Evolutionary conservation across 2,329 filamentous ascomycete genomes (phyloP).

Genomic region (Aspergillus tubingensis): DNA sequence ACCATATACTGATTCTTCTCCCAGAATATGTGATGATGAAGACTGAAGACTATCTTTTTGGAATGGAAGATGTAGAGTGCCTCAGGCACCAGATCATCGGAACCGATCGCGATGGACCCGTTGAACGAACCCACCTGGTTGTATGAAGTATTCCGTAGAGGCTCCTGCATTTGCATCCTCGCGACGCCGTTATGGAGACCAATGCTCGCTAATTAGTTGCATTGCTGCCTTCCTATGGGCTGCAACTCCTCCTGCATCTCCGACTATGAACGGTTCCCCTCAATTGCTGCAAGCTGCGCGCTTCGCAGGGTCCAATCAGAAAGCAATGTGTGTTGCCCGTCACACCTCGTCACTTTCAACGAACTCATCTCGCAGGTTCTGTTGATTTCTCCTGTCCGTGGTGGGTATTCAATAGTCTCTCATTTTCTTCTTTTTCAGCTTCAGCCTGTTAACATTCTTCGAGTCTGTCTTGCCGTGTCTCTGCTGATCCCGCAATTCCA

Average conservation of each 20-base stretch:
- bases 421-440: constrained; percentile 2
- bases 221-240: neutral
- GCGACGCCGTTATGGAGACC: too few species aligned
- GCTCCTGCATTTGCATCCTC: neutral
- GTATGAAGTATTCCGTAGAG: neutral
- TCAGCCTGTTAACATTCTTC: neutral
- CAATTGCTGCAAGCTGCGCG: constrained; percentile 4
- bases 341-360: neutral
- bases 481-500: neutral
- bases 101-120: neutral
- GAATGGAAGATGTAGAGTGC: neutral
- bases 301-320: constrained; percentile 6
- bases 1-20: too few species aligned
- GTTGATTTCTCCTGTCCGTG: neutral
- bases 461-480: constrained; percentile 1
- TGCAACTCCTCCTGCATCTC: neutral
- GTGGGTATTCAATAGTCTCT: neutral
- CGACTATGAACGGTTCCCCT: neutral
- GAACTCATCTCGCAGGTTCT: constrained; percentile 5
- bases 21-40: too few species aligned
- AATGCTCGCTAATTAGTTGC: too few species aligned
- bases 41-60: neutral
- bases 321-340: neutral
- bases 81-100: neutral
- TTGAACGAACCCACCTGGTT: neutral